Conservation (phyloP, 73 alveolate species). For the Breviolum minutum region DNA sequence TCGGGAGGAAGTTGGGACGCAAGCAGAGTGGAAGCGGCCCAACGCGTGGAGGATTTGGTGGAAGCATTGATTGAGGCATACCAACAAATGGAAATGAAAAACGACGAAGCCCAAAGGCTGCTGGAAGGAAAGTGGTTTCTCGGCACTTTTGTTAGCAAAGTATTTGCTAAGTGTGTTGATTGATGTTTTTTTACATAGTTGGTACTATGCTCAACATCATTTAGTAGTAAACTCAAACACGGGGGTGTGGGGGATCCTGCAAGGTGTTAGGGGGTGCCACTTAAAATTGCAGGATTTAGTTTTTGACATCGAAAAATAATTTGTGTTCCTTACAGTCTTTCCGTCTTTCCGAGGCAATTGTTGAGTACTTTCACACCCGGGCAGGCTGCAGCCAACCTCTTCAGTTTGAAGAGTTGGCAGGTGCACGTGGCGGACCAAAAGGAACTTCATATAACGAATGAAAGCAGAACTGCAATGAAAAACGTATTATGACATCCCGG, state of each 20-base stretch:
- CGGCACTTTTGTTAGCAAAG: not conserved
- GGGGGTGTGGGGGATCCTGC: not conserved
- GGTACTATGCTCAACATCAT: not conserved
- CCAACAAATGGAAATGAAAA: not conserved
- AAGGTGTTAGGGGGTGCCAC: not conserved
- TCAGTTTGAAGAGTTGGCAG: slow-evolving; percentile 83
- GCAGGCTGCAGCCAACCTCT: slow-evolving; percentile 84
- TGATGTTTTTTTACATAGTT: too few relatives aligned
- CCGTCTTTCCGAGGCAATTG: slow-evolving; percentile 7
- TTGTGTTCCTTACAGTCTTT: not conserved
- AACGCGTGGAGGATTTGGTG: slow-evolving; percentile 82
- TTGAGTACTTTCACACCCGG: slow-evolving; percentile 83
- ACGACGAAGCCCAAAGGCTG: slow-evolving; percentile 44
- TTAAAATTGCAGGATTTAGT: not conserved
- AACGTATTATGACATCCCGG: too few relatives aligned
- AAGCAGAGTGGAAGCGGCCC: slow-evolving; percentile 92
- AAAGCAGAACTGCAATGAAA: not conserved
- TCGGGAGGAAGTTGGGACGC: slow-evolving; percentile 80
- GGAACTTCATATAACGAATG: not conserved
- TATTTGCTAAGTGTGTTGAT: not conserved
- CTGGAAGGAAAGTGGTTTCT: slow-evolving; percentile 35
- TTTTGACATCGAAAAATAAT: not conserved
- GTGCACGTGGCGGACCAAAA: not conserved
- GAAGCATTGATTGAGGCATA: slow-evolving; percentile 24
- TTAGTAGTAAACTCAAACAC: too few relatives aligned